Evolutionary conservation across 2,329 filamentous ascomycete species (phyloP).

Genomic region (Aspergillus amoenus): DNA sequence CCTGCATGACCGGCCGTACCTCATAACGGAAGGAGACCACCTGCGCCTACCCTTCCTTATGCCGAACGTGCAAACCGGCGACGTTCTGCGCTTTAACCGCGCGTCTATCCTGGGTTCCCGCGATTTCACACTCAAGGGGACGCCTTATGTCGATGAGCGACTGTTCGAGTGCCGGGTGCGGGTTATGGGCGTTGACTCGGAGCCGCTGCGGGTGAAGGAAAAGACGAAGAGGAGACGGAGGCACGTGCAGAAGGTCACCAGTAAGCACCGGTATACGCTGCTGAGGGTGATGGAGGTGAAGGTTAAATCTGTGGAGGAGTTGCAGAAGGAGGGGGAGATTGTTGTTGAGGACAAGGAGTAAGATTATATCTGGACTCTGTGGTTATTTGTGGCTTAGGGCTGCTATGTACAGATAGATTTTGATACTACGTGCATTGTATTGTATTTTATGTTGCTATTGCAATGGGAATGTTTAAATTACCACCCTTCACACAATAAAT

Average conservation of each 20-base stretch:
- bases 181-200: slow-evolving; percentile 80
- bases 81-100: slow-evolving; percentile 83
- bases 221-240: slow-evolving; percentile 76
- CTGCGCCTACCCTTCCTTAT: slow-evolving; percentile 78
- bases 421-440: neutral
- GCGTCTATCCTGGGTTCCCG: slow-evolving; percentile 79
- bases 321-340: slow-evolving; percentile 44
- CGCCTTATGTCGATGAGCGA: slow-evolving; percentile 77
- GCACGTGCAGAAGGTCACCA: slow-evolving; percentile 71
- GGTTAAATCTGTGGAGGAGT: slow-evolving; percentile 59
- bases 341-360: slow-evolving; percentile 31
- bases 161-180: slow-evolving; percentile 82
- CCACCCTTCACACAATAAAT: neutral
- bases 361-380: neutral
- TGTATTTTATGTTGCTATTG: slow-evolving; percentile 10
- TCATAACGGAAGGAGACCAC: slow-evolving; percentile 63
- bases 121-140: slow-evolving; percentile 84
- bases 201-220: slow-evolving; percentile 73
- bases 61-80: slow-evolving; percentile 73
- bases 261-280: slow-evolving; percentile 89
- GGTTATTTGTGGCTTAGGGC: neutral
- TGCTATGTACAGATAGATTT: slow-evolving; percentile 5
- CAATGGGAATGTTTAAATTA: neutral
- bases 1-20: slow-evolving; percentile 51
- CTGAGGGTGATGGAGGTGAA: slow-evolving; percentile 79